A percentile compares a stretch with the other conserved stretches of the same genome.
phyloP scores from a whole-genome alignment of 768 basidiomycete species.

The Suillus subalutaceus region DNA sequence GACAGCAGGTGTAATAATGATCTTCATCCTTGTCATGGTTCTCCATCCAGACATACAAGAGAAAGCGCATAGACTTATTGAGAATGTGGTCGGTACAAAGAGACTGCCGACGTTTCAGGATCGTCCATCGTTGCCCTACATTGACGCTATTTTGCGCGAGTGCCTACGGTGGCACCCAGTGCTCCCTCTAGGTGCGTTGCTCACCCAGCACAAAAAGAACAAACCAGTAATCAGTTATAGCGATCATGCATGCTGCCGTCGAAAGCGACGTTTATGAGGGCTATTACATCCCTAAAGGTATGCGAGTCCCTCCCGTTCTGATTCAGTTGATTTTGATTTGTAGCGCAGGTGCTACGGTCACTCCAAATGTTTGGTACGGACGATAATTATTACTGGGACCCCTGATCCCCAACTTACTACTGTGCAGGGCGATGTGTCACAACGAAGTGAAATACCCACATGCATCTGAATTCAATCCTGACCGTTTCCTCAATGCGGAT shows the following conservation, averaged over 20 bases:
- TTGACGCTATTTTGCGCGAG: slow-evolving; percentile 13
- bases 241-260: slow-evolving; percentile 30
- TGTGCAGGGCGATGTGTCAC: slow-evolving; percentile 36
- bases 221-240: background rate
- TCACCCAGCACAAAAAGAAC: no score
- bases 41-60: slow-evolving; percentile 14
- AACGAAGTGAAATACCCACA: slow-evolving; percentile 37
- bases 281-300: slow-evolving; percentile 54
- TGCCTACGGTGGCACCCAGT: slow-evolving; percentile 11
- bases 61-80: slow-evolving; percentile 11
- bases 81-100: slow-evolving; percentile 7
- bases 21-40: slow-evolving; percentile 16
- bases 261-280: slow-evolving; percentile 43
- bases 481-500: slow-evolving; percentile 39
- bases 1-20: slow-evolving; percentile 8
- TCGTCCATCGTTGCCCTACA: slow-evolving; percentile 4
- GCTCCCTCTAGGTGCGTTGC: slow-evolving; percentile 10
- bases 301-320: background rate
- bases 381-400: background rate
- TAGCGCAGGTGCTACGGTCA: slow-evolving; percentile 7
- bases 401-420: background rate
- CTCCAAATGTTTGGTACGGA: slow-evolving; percentile 14
- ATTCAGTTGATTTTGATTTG: slow-evolving; percentile 1
- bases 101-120: slow-evolving; percentile 13
- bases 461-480: slow-evolving; percentile 41